Conservation (phyloP, 2,329 filamentous ascomycete species). For the Knufia fluminis region DNA sequence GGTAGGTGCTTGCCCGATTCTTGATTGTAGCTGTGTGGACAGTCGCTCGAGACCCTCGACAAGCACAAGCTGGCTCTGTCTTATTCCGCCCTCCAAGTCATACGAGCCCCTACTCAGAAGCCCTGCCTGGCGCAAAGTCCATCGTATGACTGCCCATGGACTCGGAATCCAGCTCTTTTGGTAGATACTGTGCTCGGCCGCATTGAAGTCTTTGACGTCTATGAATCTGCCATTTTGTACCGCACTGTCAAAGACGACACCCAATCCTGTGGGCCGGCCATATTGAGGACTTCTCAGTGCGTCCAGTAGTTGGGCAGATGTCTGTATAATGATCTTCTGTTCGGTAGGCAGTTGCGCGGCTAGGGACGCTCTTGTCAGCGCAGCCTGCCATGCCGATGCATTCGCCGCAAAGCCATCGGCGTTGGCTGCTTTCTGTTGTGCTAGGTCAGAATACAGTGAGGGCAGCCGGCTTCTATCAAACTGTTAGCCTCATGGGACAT, state of each 20-base stretch:
- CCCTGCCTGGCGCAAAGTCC: conserved; percentile 65
- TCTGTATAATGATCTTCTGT: conserved; percentile 40
- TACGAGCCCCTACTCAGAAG: conserved; percentile 41
- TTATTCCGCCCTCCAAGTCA: conserved; percentile 29
- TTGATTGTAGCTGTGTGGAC: conserved; percentile 11
- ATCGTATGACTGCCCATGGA: conserved; percentile 62
- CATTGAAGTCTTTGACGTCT: conserved; percentile 59
- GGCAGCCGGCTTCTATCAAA: conserved; percentile 60
- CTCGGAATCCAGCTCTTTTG: conserved; percentile 57
- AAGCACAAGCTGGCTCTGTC: conserved; percentile 37
- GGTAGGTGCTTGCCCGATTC: conserved; percentile 12
- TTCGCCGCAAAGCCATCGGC: conserved; percentile 80
- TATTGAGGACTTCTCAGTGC: conserved; percentile 67
- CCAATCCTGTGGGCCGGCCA: conserved; percentile 71
- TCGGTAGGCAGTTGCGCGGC: conserved; percentile 49
- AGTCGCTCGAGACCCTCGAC: conserved; percentile 48
- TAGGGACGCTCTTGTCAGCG: conserved; percentile 58
- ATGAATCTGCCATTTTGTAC: conserved; percentile 61
- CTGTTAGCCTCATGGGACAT: background rate
- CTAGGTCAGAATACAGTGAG: conserved; percentile 83
- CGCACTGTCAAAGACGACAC: conserved; percentile 69
- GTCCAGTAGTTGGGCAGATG: conserved; percentile 55
- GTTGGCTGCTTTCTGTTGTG: conserved; percentile 62
- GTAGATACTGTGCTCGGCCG: conserved; percentile 61
- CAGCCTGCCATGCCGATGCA: conserved; percentile 66